phyloP scores from a whole-genome alignment of 1,284 basidiomycete genomes.

The Sanghuangporus weigelae region DNA sequence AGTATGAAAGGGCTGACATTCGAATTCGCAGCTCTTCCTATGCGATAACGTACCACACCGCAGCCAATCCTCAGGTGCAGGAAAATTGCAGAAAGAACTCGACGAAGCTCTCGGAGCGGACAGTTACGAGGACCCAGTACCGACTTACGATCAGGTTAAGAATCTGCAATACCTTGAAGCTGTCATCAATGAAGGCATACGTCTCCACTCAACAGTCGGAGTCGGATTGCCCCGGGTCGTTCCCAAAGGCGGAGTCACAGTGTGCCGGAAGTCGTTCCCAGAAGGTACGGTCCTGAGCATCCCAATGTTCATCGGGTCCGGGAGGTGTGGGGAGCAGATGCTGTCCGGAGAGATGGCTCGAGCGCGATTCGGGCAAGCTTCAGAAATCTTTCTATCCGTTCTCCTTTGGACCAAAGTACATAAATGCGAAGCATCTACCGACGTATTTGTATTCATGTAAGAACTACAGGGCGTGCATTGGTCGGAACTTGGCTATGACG shows the following conservation, averaged over 20 bases:
- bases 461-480: conserved; percentile 55
- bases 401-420: conserved; percentile 49
- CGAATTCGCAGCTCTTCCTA: background rate
- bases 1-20: background rate
- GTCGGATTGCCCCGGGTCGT: conserved; percentile 79
- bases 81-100: conserved; percentile 74
- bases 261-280: conserved; percentile 59
- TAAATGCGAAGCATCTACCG: background rate
- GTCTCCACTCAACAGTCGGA: conserved; percentile 76
- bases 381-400: conserved; percentile 76
- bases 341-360: conserved; percentile 65
- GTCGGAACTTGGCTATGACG: conserved; percentile 69
- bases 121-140: conserved; percentile 44
- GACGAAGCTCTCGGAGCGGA: conserved; percentile 65
- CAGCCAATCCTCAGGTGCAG: conserved; percentile 60
- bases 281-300: conserved; percentile 68
- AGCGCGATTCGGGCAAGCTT: conserved; percentile 52
- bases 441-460: background rate
- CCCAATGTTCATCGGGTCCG: conserved; percentile 69
- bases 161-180: conserved; percentile 72
- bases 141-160: conserved; percentile 60
- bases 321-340: conserved; percentile 36
- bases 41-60: conserved; percentile 65
- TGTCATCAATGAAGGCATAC: conserved; percentile 78
- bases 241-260: conserved; percentile 61